phyloP scores from a whole-genome alignment of 345 rosid genomes.

The Barbarea vulgaris region DNA sequence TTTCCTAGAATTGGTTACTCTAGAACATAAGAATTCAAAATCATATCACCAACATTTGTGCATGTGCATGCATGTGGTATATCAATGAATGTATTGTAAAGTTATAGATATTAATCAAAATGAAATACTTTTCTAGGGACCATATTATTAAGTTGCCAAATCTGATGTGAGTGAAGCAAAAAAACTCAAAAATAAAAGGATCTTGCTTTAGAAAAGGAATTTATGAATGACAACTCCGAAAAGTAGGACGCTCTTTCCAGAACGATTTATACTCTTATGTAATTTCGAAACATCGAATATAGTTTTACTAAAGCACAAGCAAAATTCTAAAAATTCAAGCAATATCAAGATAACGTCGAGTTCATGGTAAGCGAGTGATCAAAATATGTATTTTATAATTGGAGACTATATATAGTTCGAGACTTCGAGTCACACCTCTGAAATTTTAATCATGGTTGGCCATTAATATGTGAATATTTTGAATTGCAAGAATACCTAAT shows the following conservation, averaged over 20 bases:
- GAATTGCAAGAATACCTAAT: background rate
- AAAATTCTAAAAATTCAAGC: background rate
- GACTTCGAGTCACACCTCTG: background rate
- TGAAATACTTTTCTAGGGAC: slow-evolving; percentile 10
- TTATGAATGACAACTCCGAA: slow-evolving; percentile 1
- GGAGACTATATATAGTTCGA: background rate
- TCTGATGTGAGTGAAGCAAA: slow-evolving; percentile 2
- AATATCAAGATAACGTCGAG: background rate
- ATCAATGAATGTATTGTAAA: background rate
- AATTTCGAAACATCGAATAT: background rate
- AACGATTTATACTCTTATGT: background rate
- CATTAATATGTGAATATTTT: background rate
- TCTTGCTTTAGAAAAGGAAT: slow-evolving; percentile 5
- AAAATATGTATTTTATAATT: background rate
- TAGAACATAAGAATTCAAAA: background rate
- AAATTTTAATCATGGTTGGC: background rate
- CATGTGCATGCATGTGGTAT: slow-evolving; percentile 33
- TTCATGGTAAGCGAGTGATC: background rate
- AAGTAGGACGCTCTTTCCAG: slow-evolving; percentile 22
- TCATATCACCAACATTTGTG: slow-evolving; percentile 6
- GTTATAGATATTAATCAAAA: slow-evolving; percentile 1
- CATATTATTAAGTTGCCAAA: slow-evolving; percentile 26
- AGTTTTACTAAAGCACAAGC: background rate
- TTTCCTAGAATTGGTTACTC: background rate
- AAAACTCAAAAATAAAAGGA: background rate